A percentile compares a stretch with the other conserved stretches of the same genome.
Evolutionary conservation across 1,284 basidiomycete genomes (phyloP).

Genomic region (Melampsora larici-populina): DNA sequence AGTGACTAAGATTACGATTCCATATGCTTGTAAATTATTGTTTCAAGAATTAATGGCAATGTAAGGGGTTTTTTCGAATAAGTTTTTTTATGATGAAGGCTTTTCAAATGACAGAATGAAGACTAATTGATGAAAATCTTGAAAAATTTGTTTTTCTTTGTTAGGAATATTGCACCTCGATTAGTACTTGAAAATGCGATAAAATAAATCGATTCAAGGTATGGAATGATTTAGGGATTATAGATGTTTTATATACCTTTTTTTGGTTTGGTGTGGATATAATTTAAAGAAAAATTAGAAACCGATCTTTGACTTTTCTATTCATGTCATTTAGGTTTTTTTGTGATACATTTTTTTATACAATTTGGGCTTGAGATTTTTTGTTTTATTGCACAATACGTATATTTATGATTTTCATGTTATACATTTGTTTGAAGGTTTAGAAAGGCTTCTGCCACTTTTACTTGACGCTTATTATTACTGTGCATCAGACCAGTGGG

Average conservation of each 20-base stretch:
- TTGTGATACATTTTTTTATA: too few species aligned
- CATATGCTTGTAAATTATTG: conserved; percentile 93
- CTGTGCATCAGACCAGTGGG: too few species aligned
- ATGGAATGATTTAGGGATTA: not conserved
- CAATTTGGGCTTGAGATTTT: too few species aligned
- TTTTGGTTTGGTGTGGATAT: not conserved
- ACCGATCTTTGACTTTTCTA: not conserved
- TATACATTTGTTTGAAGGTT: too few species aligned
- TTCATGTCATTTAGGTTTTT: too few species aligned
- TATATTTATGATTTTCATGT: too few species aligned
- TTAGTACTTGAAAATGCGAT: conserved; percentile 53
- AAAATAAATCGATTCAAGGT: conserved; percentile 36
- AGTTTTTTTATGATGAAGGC: not conserved
- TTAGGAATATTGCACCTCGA: conserved; percentile 57
- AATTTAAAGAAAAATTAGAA: not conserved
- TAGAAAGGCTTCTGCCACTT: too few species aligned
- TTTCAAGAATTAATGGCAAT: conserved; percentile 77
- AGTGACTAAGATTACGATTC: conserved; percentile 94
- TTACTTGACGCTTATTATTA: too few species aligned
- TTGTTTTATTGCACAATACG: too few species aligned
- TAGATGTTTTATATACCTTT: not conserved
- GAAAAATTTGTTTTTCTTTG: conserved; percentile 48
- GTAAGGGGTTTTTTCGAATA: too few species aligned
- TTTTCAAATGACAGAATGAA: not conserved
- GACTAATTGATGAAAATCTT: not conserved